Base-by-base conservation (phyloP, 257 asterid genomes). In the Nyctanthes arbortristis region DNA sequence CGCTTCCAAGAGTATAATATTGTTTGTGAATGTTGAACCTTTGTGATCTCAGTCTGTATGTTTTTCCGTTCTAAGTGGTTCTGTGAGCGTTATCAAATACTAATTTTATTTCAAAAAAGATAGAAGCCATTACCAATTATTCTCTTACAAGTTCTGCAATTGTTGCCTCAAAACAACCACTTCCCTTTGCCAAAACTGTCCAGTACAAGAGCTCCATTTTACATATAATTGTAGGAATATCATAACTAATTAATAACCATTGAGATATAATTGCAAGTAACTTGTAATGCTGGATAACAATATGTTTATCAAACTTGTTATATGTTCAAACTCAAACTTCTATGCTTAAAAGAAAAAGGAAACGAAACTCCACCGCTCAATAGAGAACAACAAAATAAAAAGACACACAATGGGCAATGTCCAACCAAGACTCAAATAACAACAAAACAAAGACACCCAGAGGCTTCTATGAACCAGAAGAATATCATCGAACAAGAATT, bases 131-230 rank as follows among this genome's bases (percentile, higher is more conserved):
- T 82, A 89, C 96, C 93, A 70, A 66, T 89, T 84, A 69, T 69
- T 84, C 74, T 84, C 85, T 78, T 86, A 91, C 84, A 89, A 78
- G 77, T 73, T 80, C 61, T 87, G 88, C 61, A 89, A 69, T 80
- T 87, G 89, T 72, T 84, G 89, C 72, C 82, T 73, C 76, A 89
- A 71, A 80, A 74, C 71, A 64, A 76, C 86, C 4, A 80, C 93
- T 81, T 89, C 96, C 73, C 77, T 76, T 73, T 87, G 88, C 96
- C 96, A 89, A 73, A 83, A 83, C 96, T 89, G 88, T 45, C 14
- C 62, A 73, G 63, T 65, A 64, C 54, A 67, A 43, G 67, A 65
- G 25, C 70, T 45, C 49, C 33, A 75, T 40, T 58, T 47, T 49
- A n/a, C 32, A 58, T 71, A 43, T 25, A 43, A 45, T 18, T 72